Evolutionary conservation across 805 yeast genomes (phyloP).

Genomic region (Nakazawaea ernobii): DNA sequence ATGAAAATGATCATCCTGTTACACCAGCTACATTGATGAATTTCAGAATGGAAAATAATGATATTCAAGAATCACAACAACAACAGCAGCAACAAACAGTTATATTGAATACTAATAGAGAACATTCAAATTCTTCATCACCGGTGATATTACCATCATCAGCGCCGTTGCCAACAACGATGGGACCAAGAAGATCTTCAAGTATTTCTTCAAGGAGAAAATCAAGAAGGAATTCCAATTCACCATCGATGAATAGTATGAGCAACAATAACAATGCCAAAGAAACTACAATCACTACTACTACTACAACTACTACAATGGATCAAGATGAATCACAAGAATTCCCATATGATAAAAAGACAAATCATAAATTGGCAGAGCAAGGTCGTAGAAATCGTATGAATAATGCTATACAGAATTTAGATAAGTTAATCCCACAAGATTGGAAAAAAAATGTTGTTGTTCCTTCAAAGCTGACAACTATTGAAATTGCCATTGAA

Average conservation of each 20-base stretch:
- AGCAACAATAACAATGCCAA: neutral
- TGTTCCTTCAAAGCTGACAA: slow-evolving; percentile 88
- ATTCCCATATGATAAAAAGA: slow-evolving; percentile 43
- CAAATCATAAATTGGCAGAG: slow-evolving; percentile 87
- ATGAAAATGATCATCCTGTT: slow-evolving; percentile 15
- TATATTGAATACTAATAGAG: slow-evolving; percentile 24
- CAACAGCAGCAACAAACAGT: slow-evolving; percentile 16
- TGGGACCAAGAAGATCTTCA: slow-evolving; percentile 19
- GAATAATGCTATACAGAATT: slow-evolving; percentile 78
- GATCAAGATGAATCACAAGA: neutral
- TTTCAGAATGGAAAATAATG: slow-evolving; percentile 13
- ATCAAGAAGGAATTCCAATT: neutral
- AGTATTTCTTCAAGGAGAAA: slow-evolving; percentile 4
- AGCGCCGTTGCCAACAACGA: slow-evolving; percentile 13
- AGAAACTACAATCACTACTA: slow-evolving; percentile 14
- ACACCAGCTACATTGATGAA: slow-evolving; percentile 29
- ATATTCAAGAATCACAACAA: slow-evolving; percentile 3
- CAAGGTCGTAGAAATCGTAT: slow-evolving; percentile 93
- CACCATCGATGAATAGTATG: slow-evolving; percentile 12
- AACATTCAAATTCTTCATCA: slow-evolving; percentile 24
- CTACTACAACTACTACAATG: neutral
- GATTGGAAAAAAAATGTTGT: slow-evolving; percentile 46
- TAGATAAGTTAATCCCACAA: slow-evolving; percentile 64
- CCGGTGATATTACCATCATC: slow-evolving; percentile 33
- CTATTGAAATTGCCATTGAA: slow-evolving; percentile 81